Percentiles rank a stretch among this genome's conserved stretches.
Conservation (phyloP, 805 yeast genomes). For the Yarrowia osloensis region DNA sequence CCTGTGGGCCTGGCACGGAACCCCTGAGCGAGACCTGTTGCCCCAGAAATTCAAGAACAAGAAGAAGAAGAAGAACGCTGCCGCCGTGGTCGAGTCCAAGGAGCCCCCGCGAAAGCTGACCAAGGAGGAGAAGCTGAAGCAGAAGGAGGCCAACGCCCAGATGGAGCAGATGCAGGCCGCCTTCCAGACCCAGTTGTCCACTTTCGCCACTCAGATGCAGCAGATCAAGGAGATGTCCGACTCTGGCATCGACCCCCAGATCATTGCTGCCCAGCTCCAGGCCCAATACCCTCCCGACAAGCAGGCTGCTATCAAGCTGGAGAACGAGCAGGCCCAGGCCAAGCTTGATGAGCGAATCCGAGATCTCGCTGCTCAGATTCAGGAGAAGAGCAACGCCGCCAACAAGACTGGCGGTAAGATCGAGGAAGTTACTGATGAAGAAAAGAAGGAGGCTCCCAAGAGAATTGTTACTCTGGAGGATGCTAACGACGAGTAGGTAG, state of each 20-base stretch:
- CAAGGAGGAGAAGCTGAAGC: conserved; percentile 34
- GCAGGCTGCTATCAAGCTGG: conserved; percentile 26
- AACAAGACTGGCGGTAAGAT: neutral
- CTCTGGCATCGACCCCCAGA: conserved; percentile 14
- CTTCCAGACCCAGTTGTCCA: conserved; percentile 11
- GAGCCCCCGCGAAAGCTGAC: conserved; percentile 31
- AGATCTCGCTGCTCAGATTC: neutral
- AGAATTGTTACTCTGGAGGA: conserved; percentile 31
- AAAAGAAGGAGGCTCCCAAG: conserved; percentile 24
- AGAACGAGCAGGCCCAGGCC: conserved; percentile 26
- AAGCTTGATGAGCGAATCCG: neutral
- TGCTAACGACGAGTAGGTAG: conserved; percentile 24
- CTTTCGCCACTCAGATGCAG: conserved; percentile 1
- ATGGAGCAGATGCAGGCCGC: conserved; percentile 31
- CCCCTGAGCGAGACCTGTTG: conserved; percentile 36
- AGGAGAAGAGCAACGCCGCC: neutral
- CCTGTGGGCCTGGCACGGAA: conserved; percentile 76
- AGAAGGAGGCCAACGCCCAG: conserved; percentile 22
- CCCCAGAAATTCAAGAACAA: conserved; percentile 34
- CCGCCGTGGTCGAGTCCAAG: neutral
- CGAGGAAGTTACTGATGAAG: conserved; percentile 2
- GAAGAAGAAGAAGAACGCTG: conserved; percentile 34
- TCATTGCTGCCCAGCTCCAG: conserved; percentile 20
- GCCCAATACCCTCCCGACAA: conserved; percentile 22
- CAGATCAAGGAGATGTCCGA: conserved; percentile 31